phyloP scores from a whole-genome alignment of 2,329 filamentous ascomycete genomes.

The Endothia cerciana region DNA sequence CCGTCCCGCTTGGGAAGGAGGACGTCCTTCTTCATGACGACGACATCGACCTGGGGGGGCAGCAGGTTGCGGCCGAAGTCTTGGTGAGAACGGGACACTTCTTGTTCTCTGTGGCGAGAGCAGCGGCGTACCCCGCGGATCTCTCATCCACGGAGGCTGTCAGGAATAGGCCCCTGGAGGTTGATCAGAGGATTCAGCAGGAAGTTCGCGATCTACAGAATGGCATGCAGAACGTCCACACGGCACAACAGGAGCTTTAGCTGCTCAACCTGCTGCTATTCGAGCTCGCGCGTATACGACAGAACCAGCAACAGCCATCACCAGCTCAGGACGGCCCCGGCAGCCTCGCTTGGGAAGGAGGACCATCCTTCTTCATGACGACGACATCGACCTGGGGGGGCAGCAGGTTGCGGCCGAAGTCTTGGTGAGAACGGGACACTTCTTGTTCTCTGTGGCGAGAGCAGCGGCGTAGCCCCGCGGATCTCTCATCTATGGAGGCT shows the following conservation, averaged over 20 bases:
- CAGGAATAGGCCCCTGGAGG: conserved; percentile 63
- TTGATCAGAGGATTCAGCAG: conserved; percentile 70
- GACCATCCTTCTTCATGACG: neutral
- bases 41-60: too few species aligned
- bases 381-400: neutral
- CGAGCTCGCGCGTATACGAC: conserved; percentile 70
- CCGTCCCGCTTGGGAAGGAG: too few species aligned
- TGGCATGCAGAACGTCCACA: conserved; percentile 65
- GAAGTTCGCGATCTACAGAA: conserved; percentile 67
- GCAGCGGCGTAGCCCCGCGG: conserved; percentile 19
- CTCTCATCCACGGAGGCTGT: conserved; percentile 45
- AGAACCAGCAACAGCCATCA: conserved; percentile 41
- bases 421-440: neutral
- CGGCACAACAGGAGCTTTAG: conserved; percentile 69
- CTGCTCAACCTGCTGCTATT: conserved; percentile 68
- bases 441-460: neutral
- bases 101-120: too few species aligned
- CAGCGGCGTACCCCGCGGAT: conserved; percentile 19
- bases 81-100: too few species aligned
- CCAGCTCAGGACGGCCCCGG: conserved; percentile 7
- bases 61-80: too few species aligned
- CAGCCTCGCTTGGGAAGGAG: too few species aligned
- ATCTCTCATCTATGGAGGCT: conserved; percentile 37
- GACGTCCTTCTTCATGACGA: too few species aligned
- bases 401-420: neutral